phyloP scores from a whole-genome alignment of 352 stramenopile species.

The Globisporangium uncinulatum region DNA sequence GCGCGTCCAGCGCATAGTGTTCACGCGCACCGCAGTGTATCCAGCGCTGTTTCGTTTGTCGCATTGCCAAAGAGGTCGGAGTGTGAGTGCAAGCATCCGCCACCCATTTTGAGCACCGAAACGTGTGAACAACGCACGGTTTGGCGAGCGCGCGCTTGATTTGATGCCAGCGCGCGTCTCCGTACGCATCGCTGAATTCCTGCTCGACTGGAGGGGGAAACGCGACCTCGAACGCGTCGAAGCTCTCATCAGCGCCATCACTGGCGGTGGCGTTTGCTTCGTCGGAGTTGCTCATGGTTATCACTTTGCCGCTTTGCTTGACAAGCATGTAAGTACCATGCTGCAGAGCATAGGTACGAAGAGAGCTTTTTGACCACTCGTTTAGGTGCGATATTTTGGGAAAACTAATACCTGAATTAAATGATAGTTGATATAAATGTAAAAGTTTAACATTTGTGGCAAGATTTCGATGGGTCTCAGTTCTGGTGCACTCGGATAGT shows the following conservation, averaged over 20 bases:
- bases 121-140: slow-evolving; percentile 27
- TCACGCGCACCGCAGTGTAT: slow-evolving; percentile 78
- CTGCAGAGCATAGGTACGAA: no score
- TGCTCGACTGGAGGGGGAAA: slow-evolving; percentile 66
- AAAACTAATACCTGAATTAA: no score
- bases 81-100: not conserved
- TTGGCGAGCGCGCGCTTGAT: slow-evolving; percentile 73
- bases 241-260: slow-evolving; percentile 5
- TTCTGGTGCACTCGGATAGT: no score
- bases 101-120: not conserved
- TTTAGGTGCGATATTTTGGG: no score
- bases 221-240: slow-evolving; percentile 62
- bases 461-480: no score
- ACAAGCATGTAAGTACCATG: no score
- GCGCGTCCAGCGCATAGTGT: slow-evolving; percentile 55
- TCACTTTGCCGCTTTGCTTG: slow-evolving; percentile 3
- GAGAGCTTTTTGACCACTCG: no score
- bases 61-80: not conserved
- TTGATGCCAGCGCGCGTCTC: slow-evolving; percentile 47
- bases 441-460: no score
- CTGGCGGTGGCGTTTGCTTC: not conserved
- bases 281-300: slow-evolving; percentile 9
- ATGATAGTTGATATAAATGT: no score
- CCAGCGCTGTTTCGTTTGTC: slow-evolving; percentile 28
- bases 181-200: slow-evolving; percentile 56